Evolutionary conservation across 106 monocot species (phyloP).

Genomic region (Dendrobium huoshanense): DNA sequence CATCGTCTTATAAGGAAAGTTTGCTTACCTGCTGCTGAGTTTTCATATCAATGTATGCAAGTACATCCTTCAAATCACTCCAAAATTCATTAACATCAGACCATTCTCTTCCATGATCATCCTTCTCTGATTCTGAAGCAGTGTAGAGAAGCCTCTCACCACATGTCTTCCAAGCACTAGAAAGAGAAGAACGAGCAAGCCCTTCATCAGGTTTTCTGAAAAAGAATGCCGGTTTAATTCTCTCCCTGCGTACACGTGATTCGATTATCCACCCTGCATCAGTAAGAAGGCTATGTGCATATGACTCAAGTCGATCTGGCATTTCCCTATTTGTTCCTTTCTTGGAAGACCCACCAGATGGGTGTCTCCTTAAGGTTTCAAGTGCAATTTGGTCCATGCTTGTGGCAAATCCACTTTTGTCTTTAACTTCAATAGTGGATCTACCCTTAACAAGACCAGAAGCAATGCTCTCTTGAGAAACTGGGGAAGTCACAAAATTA

Average conservation of each 20-base stretch:
- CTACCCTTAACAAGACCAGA: constrained; percentile 11
- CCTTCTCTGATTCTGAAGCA: constrained; percentile 7
- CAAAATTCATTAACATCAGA: constrained; percentile 52
- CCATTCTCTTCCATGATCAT: constrained; percentile 60
- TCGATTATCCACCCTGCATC: constrained; percentile 70
- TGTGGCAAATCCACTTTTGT: constrained; percentile 2
- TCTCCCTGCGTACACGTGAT: constrained; percentile 42
- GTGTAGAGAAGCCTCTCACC: constrained; percentile 39
- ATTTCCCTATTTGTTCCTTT: constrained; percentile 29
- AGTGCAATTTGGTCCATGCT: neutral
- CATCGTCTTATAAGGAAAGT: constrained; percentile 46
- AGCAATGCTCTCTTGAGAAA: constrained; percentile 35
- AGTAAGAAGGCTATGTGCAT: constrained; percentile 57
- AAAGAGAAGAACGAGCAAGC: constrained; percentile 37
- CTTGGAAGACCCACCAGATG: constrained; percentile 12
- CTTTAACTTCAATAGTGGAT: constrained; percentile 6
- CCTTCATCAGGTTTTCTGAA: constrained; percentile 39
- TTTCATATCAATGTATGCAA: constrained; percentile 35
- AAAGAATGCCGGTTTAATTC: constrained; percentile 32
- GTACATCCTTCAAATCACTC: constrained; percentile 49
- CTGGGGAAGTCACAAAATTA: constrained; percentile 19
- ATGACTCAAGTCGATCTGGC: constrained; percentile 35
- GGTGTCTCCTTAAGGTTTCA: constrained; percentile 1
- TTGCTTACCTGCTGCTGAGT: constrained; percentile 12
- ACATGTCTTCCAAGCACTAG: constrained; percentile 66